Base-by-base conservation (phyloP, 495 filamentous ascomycete species). In the Aspergillus ostianus region DNA sequence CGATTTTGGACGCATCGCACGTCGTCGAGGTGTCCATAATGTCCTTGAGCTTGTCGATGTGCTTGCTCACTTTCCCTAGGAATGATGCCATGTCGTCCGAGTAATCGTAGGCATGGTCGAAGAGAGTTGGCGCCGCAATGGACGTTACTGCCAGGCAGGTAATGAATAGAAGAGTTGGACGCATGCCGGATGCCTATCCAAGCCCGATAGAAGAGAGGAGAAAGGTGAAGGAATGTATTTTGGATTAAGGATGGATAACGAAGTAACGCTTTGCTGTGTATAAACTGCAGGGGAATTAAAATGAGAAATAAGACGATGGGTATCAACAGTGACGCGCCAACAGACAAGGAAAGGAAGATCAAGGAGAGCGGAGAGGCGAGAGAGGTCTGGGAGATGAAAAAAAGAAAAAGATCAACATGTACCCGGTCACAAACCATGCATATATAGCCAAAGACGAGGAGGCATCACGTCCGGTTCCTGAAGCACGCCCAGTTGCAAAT, bases 1-100 rank as follows among this genome's bases (percentile, higher is more conserved):
- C 45, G 23, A 78, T 75, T 32, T 69, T 71, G 17, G 77, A 75
- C 21, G 67, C 26, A 51, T 78, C 70, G 62, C 79, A 82, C n/a
- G 64, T 52, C 6, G 64, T 36, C 6, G 69, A 48, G 4, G 62
- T 48, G 50, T 58, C 65, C 46, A 57, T 49, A n/a, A 59, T 44
- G 29, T 70, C 56, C 9, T 58, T 67, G 27, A 58, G 45, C 17
- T 58, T 47, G 23, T 68, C 58, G 64, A 80, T 79, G 48, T 73
- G 63, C 50, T 68, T 56, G 69, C 76, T 77, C 23, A 80, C 74
- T 67, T 65, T 71, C 30, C 67, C 61, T 29, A 77, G 73, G 63
- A 72, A 79, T 30, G 70, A 67, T 3, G 67, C 63, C 45, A 79
- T 63, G 7, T 73, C 68, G 19, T 74, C 62, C 20, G 74, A 74